Evolutionary conservation across 495 filamentous ascomycete genomes (phyloP), one percentile per base, ranked within the genome.

Genomic region (Aspergillus cavernicola): DNA sequence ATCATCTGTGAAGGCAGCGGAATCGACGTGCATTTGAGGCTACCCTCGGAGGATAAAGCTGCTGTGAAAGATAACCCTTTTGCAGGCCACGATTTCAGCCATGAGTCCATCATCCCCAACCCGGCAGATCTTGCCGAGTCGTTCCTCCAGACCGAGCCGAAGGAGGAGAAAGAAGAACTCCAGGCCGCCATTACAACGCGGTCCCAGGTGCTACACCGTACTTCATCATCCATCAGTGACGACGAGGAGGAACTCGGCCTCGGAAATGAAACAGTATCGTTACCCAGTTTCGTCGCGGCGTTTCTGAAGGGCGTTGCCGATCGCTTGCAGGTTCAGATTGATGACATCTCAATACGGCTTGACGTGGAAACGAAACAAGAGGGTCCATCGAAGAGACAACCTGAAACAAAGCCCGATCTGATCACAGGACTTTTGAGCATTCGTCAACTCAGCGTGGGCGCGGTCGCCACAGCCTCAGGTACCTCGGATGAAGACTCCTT

Each of bases 251-350:
- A 87, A 29, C 66, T 77, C 13, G 75, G 81, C 1, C 57, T 87
- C 18, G 95, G 95, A 16, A 89, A 86, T 12, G 84, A 89, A 51
- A 71, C 77, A 0, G 61, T 95, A 12, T 86, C 85, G 2, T 70
- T 97, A 7, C 95, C 95, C 9, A 80, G 72, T 3, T 92, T 97
- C 58, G 74, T 99, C 12, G 84, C 89, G 9, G 84, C 80, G 20
- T 92, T 95, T 59, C 67, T 97, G 0, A 85, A 90, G 64, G 90
- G 90, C 5, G 82, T 97, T 50, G 74, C 82, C 28, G 90, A 97
- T 62, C 82, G 92, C 33, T 67, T 95, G 20, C 80, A 90, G 66
- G 67, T 97, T 15, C 76, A 75, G 26, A 77, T 96, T 33, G 78
- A 75, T 37, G 82, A 90, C 56, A 73, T 91, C 15, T 75, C 82